These are phyloP conservation scores for Metarhizium robertsii DNA, from an alignment of 2,329 filamentous ascomycete genomes.

Conservation along the genomic window DNA sequence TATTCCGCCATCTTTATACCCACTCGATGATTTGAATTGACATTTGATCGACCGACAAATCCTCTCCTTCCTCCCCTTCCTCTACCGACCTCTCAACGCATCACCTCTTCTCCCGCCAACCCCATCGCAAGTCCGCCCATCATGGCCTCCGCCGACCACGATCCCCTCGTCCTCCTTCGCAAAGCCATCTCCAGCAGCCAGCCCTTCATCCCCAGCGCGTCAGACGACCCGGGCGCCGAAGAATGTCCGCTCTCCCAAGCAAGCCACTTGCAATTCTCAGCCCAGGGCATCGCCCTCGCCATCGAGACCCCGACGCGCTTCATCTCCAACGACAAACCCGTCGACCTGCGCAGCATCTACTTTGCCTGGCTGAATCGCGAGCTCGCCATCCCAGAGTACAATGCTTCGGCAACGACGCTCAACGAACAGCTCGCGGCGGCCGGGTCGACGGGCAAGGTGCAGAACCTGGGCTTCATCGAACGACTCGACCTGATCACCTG, in stretches of 20 bases:
- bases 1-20: neutral
- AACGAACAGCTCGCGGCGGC: slow-evolving; percentile 64
- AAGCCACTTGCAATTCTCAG: slow-evolving; percentile 68
- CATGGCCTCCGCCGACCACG: slow-evolving; percentile 55
- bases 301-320: slow-evolving; percentile 77
- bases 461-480: slow-evolving; percentile 87
- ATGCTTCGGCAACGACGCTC: slow-evolving; percentile 68
- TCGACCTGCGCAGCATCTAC: slow-evolving; percentile 89
- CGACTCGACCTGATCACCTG: slow-evolving; percentile 85
- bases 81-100: neutral
- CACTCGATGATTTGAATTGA: neutral
- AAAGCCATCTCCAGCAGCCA: slow-evolving; percentile 66
- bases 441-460: slow-evolving; percentile 58
- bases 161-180: slow-evolving; percentile 77
- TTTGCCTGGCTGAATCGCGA: slow-evolving; percentile 95
- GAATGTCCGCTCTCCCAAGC: slow-evolving; percentile 63
- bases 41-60: neutral
- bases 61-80: neutral
- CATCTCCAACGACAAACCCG: slow-evolving; percentile 61
- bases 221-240: slow-evolving; percentile 51
- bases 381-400: slow-evolving; percentile 82
- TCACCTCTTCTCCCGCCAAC: neutral
- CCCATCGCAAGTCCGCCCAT: slow-evolving; percentile 14
- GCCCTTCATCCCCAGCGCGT: slow-evolving; percentile 65
- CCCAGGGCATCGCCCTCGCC: slow-evolving; percentile 51